Base-by-base conservation (phyloP, 2,329 filamentous ascomycete genomes). In the Tolypocladium cylindrosporum region DNA sequence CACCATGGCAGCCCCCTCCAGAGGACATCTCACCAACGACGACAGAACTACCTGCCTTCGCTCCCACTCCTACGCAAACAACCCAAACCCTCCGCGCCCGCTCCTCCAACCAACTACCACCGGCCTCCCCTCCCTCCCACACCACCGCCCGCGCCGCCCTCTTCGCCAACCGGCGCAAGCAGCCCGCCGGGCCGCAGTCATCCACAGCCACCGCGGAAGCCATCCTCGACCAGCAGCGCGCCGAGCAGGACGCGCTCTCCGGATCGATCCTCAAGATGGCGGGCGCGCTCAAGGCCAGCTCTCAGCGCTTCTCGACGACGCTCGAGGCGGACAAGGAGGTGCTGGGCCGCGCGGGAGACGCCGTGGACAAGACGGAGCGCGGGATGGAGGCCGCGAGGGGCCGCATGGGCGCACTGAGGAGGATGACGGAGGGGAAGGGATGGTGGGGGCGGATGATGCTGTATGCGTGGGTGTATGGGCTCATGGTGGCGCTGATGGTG, bases 401-500 rank as follows among this genome's bases (percentile, higher is more conserved):
- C 62, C 78, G 85, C 61, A 95, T 97, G 90, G 87, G 89, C 1
- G 80, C 83, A 66, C 72, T 97, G 68, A 79, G 84, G 64, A 81
- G 81, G 56, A 91, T 96, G 85, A 91, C 88, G 19, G 93, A 97
- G 75, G 92, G 91, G 4, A 87, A 88, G 69, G 91, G 91, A 0
- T 95, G 89, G 88, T 91, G 83, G 84, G 91, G 88, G 7, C 77
- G 92, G 56, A 83, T 96, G 77, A 79, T 93, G 74, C 77, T 97
- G 60, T 96, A 94, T 76, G 87, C 79, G 43, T 88, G 90, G 80
- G 91, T 97, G 54, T 89, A 87, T 66, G 90, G 84, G 37, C 72
- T 97, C 61, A 93, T 91, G 86, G 66, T 95, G n/a, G 74, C 84
- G 34, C 82, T 91, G 21, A 76, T 96, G 41, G 65, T 95, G 69